Evolutionary conservation across 2,329 filamentous ascomycete genomes (phyloP).

Genomic region (Hortaea werneckii): DNA sequence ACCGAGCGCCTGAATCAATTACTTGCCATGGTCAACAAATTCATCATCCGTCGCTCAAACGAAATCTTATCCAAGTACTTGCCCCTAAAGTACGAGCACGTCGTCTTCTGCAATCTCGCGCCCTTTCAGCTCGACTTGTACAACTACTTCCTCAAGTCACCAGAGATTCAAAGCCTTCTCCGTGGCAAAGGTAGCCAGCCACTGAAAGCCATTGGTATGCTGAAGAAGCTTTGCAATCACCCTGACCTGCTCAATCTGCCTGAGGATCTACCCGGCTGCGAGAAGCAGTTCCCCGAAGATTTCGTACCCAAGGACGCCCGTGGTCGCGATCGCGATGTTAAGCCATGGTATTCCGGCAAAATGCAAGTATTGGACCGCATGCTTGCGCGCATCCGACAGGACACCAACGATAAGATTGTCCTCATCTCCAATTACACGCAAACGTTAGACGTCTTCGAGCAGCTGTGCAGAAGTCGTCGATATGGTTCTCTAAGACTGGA

Average conservation of each 20-base stretch:
- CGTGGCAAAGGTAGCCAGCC: slow-evolving; percentile 92
- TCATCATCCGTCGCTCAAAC: slow-evolving; percentile 95
- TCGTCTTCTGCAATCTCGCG: slow-evolving; percentile 92
- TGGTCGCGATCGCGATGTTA: slow-evolving; percentile 83
- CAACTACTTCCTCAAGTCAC: slow-evolving; percentile 93
- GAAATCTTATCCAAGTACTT: slow-evolving; percentile 96
- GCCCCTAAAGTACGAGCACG: slow-evolving; percentile 97
- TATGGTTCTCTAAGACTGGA: slow-evolving; percentile 87
- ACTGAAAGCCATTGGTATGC: slow-evolving; percentile 86
- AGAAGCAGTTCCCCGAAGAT: slow-evolving; percentile 70
- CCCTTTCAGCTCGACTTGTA: slow-evolving; percentile 90
- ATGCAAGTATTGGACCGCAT: slow-evolving; percentile 94
- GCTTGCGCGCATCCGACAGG: slow-evolving; percentile 87
- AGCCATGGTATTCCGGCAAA: slow-evolving; percentile 94
- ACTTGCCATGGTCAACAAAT: slow-evolving; percentile 83
- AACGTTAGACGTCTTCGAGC: slow-evolving; percentile 88
- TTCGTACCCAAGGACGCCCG: slow-evolving; percentile 80
- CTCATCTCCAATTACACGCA: slow-evolving; percentile 98
- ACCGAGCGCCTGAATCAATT: slow-evolving; percentile 76
- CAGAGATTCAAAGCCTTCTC: slow-evolving; percentile 83
- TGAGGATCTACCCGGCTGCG: slow-evolving; percentile 77
- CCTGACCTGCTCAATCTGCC: slow-evolving; percentile 80
- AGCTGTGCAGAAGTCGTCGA: slow-evolving; percentile 69
- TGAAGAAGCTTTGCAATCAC: slow-evolving; percentile 98
- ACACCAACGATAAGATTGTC: slow-evolving; percentile 98